Conservation (phyloP, 495 filamentous ascomycete species). For the Penicillium chermesinum region DNA sequence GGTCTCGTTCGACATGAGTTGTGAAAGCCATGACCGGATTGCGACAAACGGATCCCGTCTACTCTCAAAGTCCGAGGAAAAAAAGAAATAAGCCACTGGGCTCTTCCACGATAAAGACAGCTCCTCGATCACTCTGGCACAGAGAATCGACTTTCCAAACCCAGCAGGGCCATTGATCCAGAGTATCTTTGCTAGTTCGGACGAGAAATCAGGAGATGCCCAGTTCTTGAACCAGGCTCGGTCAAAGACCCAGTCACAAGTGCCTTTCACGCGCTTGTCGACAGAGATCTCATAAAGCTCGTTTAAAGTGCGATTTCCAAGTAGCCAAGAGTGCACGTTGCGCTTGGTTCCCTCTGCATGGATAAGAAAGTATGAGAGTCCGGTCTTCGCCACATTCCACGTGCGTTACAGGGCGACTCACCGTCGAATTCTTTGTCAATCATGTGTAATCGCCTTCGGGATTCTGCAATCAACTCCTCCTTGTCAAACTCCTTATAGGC, state of each 20-base stretch:
- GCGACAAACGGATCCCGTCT: slow-evolving; percentile 1
- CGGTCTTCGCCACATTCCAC: not conserved
- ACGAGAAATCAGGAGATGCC: not conserved
- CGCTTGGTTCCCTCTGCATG: too few species aligned
- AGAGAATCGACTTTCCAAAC: slow-evolving; percentile 6
- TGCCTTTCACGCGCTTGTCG: not conserved
- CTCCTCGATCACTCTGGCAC: slow-evolving; percentile 2
- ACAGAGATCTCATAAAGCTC: not conserved
- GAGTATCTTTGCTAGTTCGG: not conserved
- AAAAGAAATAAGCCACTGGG: slow-evolving; percentile 7
- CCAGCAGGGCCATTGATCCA: slow-evolving; percentile 7
- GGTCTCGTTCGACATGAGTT: not conserved
- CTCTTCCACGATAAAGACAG: not conserved
- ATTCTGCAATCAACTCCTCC: not conserved
- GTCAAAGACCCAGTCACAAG: slow-evolving; percentile 1
- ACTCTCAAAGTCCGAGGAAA: slow-evolving; percentile 1
- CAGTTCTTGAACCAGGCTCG: not conserved
- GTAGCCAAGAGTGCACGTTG: slow-evolving; percentile 1
- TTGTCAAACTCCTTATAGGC: not conserved
- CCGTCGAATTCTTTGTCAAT: slow-evolving; percentile 3
- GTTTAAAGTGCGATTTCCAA: not conserved
- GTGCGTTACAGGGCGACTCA: not conserved
- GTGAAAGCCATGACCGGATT: slow-evolving; percentile 1
- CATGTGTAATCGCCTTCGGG: not conserved
- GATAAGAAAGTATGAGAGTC: too few species aligned